Base-by-base conservation (phyloP, 768 basidiomycete genomes). In the Flagelloscypha sp. region DNA sequence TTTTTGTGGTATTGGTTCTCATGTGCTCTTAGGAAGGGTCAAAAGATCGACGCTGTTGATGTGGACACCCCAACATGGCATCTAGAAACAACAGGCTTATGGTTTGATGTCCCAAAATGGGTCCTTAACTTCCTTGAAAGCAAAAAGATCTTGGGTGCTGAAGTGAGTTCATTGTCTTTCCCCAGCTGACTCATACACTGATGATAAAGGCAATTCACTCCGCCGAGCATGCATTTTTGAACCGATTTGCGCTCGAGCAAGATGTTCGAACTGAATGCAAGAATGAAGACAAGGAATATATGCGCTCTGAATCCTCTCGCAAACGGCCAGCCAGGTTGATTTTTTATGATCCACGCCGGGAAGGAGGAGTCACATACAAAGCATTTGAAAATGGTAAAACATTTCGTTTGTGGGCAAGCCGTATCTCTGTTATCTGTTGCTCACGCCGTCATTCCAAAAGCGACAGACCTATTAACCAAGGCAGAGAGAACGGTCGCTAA, bases 191-290 rank as follows among this genome's bases (percentile, higher is more conserved):
- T 15, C 53, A 88, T 30, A 50, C 64, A 5, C 49, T 78, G n/a
- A 62, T 89, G 42, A 45, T 8, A 76, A 79, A 43, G 60, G 57
- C 4, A 68, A 87, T 93, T 31, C 89, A 94, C 49, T 72, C 86
- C 4, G 88, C 89, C 3, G 68, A 80, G 45, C 90, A 94, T 50
- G 85, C 85, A 0, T 68, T 90, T 47, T 57, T 93, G 43, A 89
- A 87, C 48, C 70, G 74, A 27, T 88, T 87, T 46, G 62, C 74
- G 4, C 59, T 90, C 43, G 69, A 73, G 0, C 62, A 66, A 20
- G 85, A 88, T 38, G 53, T 92, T 22, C 69, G 63, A 40, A 90
- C 88, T 2, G 90, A 93, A 50, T 93, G 90, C 61, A 87, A 86
- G 53, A 74, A 73, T 0, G 59, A 74, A 3, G 77, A 83, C 51